A percentile compares a stretch with the other conserved stretches of the same genome.
Conservation (phyloP, 306 rosid genomes). For the Crotalaria pallida region DNA sequence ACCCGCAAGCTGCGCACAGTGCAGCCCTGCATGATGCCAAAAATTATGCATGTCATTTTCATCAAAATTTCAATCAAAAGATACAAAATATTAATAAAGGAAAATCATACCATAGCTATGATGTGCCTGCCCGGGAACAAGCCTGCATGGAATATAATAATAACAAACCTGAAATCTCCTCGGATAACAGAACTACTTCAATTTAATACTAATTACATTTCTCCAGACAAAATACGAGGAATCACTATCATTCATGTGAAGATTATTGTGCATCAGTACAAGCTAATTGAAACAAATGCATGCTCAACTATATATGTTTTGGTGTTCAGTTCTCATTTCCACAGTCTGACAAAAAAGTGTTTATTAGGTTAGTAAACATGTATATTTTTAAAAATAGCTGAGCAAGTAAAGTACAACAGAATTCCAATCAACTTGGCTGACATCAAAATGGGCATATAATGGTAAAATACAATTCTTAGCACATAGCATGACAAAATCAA, state of each 20-base stretch:
- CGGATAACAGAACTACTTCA: constrained; percentile 12
- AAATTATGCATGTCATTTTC: constrained; percentile 19
- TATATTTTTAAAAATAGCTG: background rate
- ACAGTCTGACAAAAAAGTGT: background rate
- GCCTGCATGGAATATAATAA: constrained; percentile 47
- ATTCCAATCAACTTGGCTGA: constrained; percentile 5
- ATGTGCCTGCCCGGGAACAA: constrained; percentile 76
- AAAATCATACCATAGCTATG: constrained; percentile 70
- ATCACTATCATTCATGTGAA: background rate
- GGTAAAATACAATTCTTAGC: constrained; percentile 18
- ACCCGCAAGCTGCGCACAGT: constrained; percentile 95
- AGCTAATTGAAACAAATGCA: constrained; percentile 17
- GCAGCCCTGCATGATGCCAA: constrained; percentile 63
- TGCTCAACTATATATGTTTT: constrained; percentile 14
- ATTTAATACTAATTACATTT: constrained; percentile 12
- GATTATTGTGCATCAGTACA: background rate
- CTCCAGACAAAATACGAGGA: constrained; percentile 1
- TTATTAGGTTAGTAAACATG: background rate
- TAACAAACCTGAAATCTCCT: constrained; percentile 18
- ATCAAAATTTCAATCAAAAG: constrained; percentile 16
- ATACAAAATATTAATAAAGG: constrained; percentile 15
- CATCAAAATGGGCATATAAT: background rate
- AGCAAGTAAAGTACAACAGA: background rate
- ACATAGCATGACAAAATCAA: constrained; percentile 7
- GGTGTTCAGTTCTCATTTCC: constrained; percentile 8